phyloP scores from a whole-genome alignment of 176 grass and related monocot genomes.

The Chloris gayana region DNA sequence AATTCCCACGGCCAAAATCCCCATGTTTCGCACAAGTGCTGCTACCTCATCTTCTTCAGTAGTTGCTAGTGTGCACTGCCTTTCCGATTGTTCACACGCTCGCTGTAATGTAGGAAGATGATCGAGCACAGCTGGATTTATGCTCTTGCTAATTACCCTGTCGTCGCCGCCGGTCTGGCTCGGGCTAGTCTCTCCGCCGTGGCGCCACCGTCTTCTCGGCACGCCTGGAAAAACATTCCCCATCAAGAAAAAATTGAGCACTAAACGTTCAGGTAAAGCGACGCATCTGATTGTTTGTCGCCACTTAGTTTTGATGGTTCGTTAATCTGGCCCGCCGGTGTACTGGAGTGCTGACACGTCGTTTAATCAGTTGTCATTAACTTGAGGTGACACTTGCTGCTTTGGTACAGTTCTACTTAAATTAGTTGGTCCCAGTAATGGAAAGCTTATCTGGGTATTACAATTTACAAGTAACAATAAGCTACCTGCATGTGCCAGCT shows the following conservation, averaged over 20 bases:
- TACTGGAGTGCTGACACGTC: no score
- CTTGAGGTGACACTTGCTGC: neutral
- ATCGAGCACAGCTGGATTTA: neutral
- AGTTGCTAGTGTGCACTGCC: neutral
- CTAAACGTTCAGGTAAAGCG: neutral
- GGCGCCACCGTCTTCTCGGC: slow-evolving; percentile 37
- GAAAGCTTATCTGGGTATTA: slow-evolving; percentile 16
- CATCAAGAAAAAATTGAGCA: neutral
- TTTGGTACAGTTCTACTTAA: neutral
- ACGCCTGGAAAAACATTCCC: slow-evolving; percentile 48
- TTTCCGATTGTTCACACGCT: neutral
- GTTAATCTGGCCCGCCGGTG: no score
- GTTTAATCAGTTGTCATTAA: no score
- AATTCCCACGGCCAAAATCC: slow-evolving; percentile 44
- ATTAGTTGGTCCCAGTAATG: neutral
- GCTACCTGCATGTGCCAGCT: neutral
- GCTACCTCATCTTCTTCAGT: slow-evolving; percentile 15
- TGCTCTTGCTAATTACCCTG: neutral
- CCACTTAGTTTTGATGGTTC: no score
- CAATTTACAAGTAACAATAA: no score
- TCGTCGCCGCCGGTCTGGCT: no score
- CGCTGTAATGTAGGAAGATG: slow-evolving; percentile 20
- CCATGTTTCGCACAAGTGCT: neutral
- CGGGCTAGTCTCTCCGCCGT: slow-evolving; percentile 41
- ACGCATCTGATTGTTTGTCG: neutral